A percentile compares a stretch with the other conserved stretches of the same genome.
Evolutionary conservation across 1,284 basidiomycete species (phyloP).

Genomic region (Rhodofomes roseus): DNA sequence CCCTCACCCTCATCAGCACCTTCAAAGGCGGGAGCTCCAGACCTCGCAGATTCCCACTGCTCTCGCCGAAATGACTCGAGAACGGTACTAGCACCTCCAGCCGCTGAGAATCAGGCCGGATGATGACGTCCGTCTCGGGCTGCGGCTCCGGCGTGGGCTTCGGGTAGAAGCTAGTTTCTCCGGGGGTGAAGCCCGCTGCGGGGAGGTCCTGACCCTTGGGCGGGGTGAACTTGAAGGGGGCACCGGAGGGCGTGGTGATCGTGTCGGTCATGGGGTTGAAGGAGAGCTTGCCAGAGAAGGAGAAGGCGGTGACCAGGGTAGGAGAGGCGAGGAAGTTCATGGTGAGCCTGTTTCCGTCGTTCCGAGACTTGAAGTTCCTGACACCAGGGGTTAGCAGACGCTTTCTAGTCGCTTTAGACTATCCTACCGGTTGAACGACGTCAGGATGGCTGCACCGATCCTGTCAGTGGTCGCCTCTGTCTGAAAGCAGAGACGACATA

Average conservation of each 20-base stretch:
- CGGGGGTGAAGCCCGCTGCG: slow-evolving; percentile 76
- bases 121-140: slow-evolving; percentile 78
- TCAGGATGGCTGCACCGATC: slow-evolving; percentile 74
- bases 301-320: slow-evolving; percentile 95
- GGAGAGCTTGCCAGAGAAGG: slow-evolving; percentile 91
- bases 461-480: background rate
- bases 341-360: slow-evolving; percentile 93
- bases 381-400: no score
- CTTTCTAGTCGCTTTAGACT: no score
- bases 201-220: slow-evolving; percentile 88
- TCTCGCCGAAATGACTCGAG: slow-evolving; percentile 65
- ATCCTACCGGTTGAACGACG: slow-evolving; percentile 89
- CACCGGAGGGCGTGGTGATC: slow-evolving; percentile 72
- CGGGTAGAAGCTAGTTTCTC: slow-evolving; percentile 81
- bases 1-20: slow-evolving; percentile 88
- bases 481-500: slow-evolving; percentile 27
- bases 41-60: slow-evolving; percentile 44
- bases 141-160: slow-evolving; percentile 70
- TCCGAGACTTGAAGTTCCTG: slow-evolving; percentile 93
- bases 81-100: slow-evolving; percentile 91
- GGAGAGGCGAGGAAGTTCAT: slow-evolving; percentile 99
- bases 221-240: slow-evolving; percentile 82
- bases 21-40: slow-evolving; percentile 81
- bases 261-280: slow-evolving; percentile 94
- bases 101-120: slow-evolving; percentile 78